Evolutionary conservation across 2,329 filamentous ascomycete species (phyloP), one percentile per base, ranked within the genome.

Genomic region (Colletotrichum destructivum): DNA sequence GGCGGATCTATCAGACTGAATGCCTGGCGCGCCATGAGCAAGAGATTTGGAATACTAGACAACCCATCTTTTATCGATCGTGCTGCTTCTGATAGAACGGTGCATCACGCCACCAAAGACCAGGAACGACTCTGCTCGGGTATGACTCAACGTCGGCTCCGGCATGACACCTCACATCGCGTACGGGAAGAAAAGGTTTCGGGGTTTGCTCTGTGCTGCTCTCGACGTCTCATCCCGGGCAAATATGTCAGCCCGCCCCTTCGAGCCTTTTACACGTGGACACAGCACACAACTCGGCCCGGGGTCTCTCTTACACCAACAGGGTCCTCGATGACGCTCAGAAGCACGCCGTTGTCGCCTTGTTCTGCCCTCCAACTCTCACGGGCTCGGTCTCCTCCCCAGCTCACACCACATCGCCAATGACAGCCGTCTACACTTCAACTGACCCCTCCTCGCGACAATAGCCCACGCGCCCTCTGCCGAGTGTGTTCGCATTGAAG

Each of bases 381-480:
- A 57, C 38, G 51, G 35, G 35, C 56, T 71, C 56, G 63, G 56
- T 23, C 60, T 51, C 68, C 63, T 67, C 57, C 18, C 49, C 62
- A 69, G 35, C 68, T 57, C 56, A 49, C 63, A 56, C 49, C 56
- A 56, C 49, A 35, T 52, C 42, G 12, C 23, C 51, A 54, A 35
- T 31, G 35, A 38, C 35, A 35, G 51, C 51, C 3, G 13, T n/a
- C 23, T 9, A 35, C 23, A 35, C 51, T 11, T 12, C 35, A 38
- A 38, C 8, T 38, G 35, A 38, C 35, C 35, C 35, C 35, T 38
- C 2, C 35, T 9, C 35, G 35, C 35, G 35, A 38, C 8, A 38
- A 38, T 38, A 38, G 8, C 35, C 3, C 35, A 38, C 2, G 35
- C 35, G 35, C 9, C 35, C 35, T 38, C 35, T 12, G 9, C 35